A percentile compares a stretch with the other conserved stretches of the same genome.
Evolutionary conservation across 1,139 yeast genomes (phyloP).

Genomic region (Candida gigantensis): DNA sequence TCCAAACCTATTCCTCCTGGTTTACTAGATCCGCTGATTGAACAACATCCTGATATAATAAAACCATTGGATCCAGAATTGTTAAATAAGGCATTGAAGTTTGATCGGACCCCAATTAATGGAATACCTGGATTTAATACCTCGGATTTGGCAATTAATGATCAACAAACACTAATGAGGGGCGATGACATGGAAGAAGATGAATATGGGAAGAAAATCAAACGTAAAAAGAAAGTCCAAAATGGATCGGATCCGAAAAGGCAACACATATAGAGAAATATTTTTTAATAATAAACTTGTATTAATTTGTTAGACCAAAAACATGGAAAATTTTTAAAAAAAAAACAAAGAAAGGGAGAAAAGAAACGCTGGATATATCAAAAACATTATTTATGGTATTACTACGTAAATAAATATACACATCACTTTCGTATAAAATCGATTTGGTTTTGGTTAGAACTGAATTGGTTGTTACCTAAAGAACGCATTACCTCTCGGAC

Average conservation of each 20-base stretch:
- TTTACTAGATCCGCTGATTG: slow-evolving; percentile 49
- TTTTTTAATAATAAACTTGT: too few relatives aligned
- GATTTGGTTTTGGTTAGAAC: too few relatives aligned
- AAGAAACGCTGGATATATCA: too few relatives aligned
- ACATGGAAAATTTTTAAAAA: too few relatives aligned
- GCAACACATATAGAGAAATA: slow-evolving; percentile 29
- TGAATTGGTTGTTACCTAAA: too few relatives aligned
- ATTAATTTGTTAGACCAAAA: too few relatives aligned
- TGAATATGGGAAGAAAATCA: slow-evolving; percentile 34
- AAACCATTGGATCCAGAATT: slow-evolving; percentile 51
- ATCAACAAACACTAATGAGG: slow-evolving; percentile 45
- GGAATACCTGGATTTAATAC: slow-evolving; percentile 83
- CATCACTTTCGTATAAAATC: too few relatives aligned
- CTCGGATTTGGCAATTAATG: slow-evolving; percentile 65
- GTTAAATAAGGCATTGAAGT: slow-evolving; percentile 53
- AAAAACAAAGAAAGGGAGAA: too few relatives aligned
- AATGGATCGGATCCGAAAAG: slow-evolving; percentile 38
- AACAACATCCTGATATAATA: slow-evolving; percentile 43
- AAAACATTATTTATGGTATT: too few relatives aligned
- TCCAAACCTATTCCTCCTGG: slow-evolving; percentile 56
- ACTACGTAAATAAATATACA: too few relatives aligned
- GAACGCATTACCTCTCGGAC: slow-evolving; percentile 1
- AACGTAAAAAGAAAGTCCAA: slow-evolving; percentile 35
- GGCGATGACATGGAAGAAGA: slow-evolving; percentile 49
- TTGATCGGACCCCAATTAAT: slow-evolving; percentile 66